Evolutionary conservation across 2,329 filamentous ascomycete genomes (phyloP).

Genomic region (Venturiaceae sp.): DNA sequence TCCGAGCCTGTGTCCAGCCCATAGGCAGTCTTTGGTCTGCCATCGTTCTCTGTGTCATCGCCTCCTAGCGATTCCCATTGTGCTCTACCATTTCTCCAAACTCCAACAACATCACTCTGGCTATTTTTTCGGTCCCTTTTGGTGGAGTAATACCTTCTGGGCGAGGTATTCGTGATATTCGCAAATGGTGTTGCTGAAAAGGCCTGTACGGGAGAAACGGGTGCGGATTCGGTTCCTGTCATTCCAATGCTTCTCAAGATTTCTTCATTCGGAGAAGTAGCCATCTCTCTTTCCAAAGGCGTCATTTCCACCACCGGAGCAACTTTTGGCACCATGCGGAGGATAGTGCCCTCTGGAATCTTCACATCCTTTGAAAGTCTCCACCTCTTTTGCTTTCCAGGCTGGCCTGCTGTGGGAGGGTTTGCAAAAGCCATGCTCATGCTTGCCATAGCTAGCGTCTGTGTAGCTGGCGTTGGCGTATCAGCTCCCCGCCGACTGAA

Average conservation of each 20-base stretch:
- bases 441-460: constrained; percentile 8
- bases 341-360: constrained; percentile 17
- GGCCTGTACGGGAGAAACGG: not conserved
- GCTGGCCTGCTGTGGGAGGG: constrained; percentile 7
- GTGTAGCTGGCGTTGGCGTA: constrained; percentile 10
- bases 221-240: constrained; percentile 14
- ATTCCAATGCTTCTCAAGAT: constrained; percentile 24
- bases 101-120: constrained; percentile 22
- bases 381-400: constrained; percentile 7
- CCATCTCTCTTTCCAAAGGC: constrained; percentile 25
- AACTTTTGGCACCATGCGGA: constrained; percentile 23
- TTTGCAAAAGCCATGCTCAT: constrained; percentile 8
- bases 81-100: constrained; percentile 34
- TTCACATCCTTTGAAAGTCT: not conserved
- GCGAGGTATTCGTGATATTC: constrained; percentile 12
- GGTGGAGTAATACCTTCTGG: constrained; percentile 1
- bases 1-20: not conserved
- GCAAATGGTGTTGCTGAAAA: constrained; percentile 11
- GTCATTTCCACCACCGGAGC: constrained; percentile 14
- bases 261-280: constrained; percentile 28
- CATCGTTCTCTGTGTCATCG: constrained; percentile 10
- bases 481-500: constrained; percentile 32
- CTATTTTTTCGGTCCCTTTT: not conserved
- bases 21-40: not conserved
- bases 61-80: constrained; percentile 24